Base-by-base conservation (phyloP, 2,329 filamentous ascomycete species). In the Ambrosiella beaveri region DNA sequence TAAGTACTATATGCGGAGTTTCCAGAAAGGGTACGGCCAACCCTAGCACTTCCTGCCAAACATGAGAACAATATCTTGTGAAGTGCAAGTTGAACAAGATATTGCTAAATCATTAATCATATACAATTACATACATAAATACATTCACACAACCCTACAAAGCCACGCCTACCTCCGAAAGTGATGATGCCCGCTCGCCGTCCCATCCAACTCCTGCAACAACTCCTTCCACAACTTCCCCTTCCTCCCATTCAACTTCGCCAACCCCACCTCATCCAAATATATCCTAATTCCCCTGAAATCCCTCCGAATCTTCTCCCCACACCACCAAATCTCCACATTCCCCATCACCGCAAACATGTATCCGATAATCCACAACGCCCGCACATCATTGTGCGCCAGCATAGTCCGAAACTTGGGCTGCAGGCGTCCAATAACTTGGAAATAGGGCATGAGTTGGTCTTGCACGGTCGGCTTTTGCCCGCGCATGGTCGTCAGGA, bases 281-380 rank as follows among this genome's bases (percentile, higher is more conserved):
- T 63, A 64, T 6, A 64, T 35, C 3, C 60, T 54, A 1, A 65
- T 61, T 3, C 60, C 64, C 3, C 27, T 50, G 41, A 62, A 60
- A 41, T 65, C 64, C 41, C 61, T 58, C 38, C 56, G 44, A 6
- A 62, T 59, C 38, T 64, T 61, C 37, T 54, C 36, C 37, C 44
- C 50, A 54, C 49, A 59, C 64, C 65, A 66, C 65, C 65, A 66
- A 6, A 62, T 40, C 11, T 63, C 58, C 15, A 64, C 62, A 3
- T 64, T 62, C 13, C 62, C 61, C 57, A 65, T 54, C 52, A 66
- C 45, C 4, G 63, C 65, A 17, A 66, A 61, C 61, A 64, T 64
- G 17, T 63, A 65, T 12, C 62, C 62, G 39, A 65, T 54, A 15
- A 66, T 52, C 64, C 65, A 65, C 51, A 65, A 61, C 6, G 64